A percentile compares a stretch with the other conserved stretches of the same genome.
Evolutionary conservation across 2,329 filamentous ascomycete genomes (phyloP).

Genomic region (Claviceps quebecensis): DNA sequence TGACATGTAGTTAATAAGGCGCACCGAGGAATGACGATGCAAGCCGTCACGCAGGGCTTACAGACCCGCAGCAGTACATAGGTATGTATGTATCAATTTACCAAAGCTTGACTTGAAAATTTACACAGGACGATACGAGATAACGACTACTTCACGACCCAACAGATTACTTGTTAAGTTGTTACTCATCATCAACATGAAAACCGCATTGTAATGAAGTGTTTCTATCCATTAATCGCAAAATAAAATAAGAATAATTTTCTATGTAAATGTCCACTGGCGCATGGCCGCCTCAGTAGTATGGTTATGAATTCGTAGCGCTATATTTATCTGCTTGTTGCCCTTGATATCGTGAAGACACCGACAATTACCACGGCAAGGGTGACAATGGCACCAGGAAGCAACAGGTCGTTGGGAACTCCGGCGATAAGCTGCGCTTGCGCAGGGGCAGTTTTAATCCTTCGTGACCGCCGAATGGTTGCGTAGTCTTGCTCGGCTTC

Average conservation of each 20-base stretch:
- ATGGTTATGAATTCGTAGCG: constrained; percentile 7
- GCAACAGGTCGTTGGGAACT: constrained; percentile 82
- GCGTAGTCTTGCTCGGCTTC: constrained; percentile 39
- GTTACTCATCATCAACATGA: too few relatives aligned
- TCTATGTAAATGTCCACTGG: constrained; percentile 17
- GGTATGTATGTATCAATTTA: too few relatives aligned
- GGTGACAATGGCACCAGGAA: constrained; percentile 91
- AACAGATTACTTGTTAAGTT: not conserved
- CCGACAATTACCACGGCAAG: constrained; percentile 85
- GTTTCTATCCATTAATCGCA: constrained; percentile 3
- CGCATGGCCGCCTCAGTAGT: constrained; percentile 23
- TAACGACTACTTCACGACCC: not conserved
- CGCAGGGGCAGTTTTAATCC: constrained; percentile 25
- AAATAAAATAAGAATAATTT: constrained; percentile 11
- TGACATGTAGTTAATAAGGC: too few relatives aligned
- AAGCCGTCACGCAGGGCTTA: too few relatives aligned
- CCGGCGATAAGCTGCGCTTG: constrained; percentile 75
- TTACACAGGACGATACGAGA: too few relatives aligned
- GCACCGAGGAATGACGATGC: too few relatives aligned
- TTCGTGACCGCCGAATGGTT: constrained; percentile 30
- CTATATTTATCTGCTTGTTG: constrained; percentile 35
- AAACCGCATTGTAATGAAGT: not conserved
- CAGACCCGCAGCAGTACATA: too few relatives aligned
- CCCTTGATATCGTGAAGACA: constrained; percentile 76
- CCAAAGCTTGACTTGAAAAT: too few relatives aligned